Conservation (phyloP, 495 filamentous ascomycete species). For the Neurospora sp. region DNA sequence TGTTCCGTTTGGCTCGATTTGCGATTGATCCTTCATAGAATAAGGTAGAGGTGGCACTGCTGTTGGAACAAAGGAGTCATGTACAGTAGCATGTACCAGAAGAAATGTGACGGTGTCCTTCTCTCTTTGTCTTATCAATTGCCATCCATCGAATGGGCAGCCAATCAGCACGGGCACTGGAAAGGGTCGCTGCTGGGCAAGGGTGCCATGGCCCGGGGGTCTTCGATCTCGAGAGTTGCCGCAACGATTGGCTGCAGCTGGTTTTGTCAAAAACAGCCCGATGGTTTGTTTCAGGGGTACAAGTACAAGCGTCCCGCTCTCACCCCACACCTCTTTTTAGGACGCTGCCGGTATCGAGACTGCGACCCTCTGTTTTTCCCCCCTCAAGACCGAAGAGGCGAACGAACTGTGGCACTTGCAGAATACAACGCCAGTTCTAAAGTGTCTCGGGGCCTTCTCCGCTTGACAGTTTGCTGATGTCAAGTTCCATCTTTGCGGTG, state of each 20-base stretch:
- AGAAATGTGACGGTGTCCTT: not conserved
- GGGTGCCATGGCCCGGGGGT: slow-evolving; percentile 21
- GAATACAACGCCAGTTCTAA: not conserved
- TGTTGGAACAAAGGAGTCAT: not conserved
- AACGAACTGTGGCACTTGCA: not conserved
- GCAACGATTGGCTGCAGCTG: slow-evolving; percentile 11
- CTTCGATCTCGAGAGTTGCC: slow-evolving; percentile 12
- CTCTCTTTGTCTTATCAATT: not conserved
- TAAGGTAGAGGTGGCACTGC: not conserved
- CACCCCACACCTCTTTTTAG: slow-evolving; percentile 1
- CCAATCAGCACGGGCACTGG: slow-evolving; percentile 12
- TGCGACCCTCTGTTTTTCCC: not conserved
- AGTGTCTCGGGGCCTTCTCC: not conserved
- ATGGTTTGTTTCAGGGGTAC: slow-evolving; percentile 20
- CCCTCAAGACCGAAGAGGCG: not conserved
- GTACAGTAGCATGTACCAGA: not conserved
- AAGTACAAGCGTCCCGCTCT: slow-evolving; percentile 9
- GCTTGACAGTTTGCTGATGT: not conserved
- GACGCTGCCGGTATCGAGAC: not conserved
- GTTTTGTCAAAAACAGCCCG: slow-evolving; percentile 11
- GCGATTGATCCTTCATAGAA: not conserved
- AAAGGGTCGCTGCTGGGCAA: slow-evolving; percentile 5
- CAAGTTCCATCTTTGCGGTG: not conserved
- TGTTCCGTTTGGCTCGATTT: not conserved
- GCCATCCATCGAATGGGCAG: not conserved